Evolutionary conservation across 1,284 basidiomycete genomes (phyloP).

Genomic region (Microbotryum silenes-acaulis): DNA sequence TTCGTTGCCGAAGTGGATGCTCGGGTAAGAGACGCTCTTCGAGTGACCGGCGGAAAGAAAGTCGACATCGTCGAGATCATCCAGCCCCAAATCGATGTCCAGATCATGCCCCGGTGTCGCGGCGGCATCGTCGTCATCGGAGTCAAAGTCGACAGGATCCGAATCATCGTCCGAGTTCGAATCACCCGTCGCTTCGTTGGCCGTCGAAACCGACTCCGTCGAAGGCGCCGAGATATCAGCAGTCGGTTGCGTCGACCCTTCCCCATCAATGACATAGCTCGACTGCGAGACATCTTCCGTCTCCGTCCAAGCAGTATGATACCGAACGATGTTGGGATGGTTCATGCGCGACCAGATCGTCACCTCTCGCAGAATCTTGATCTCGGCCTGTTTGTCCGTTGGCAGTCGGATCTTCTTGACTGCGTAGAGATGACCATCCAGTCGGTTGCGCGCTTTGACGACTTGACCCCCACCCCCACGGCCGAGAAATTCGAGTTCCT

Average conservation of each 20-base stretch:
- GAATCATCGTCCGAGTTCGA: conserved; percentile 19
- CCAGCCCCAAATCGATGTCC: conserved; percentile 25
- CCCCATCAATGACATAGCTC: neutral
- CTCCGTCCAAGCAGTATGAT: conserved; percentile 35
- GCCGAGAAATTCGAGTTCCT: conserved; percentile 36
- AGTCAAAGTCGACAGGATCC: neutral
- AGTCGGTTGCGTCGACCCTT: neutral
- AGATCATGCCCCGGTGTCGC: conserved; percentile 20
- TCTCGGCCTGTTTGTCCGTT: conserved; percentile 28
- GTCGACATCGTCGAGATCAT: conserved; percentile 32
- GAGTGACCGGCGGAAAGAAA: conserved; percentile 33
- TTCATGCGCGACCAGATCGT: conserved; percentile 36
- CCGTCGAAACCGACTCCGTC: conserved; percentile 5
- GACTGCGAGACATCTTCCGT: conserved; percentile 12
- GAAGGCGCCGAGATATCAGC: neutral
- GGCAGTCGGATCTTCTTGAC: conserved; percentile 37
- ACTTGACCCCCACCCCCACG: conserved; percentile 37
- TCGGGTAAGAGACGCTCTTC: conserved; percentile 32
- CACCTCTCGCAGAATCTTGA: conserved; percentile 35
- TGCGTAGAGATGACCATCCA: conserved; percentile 33
- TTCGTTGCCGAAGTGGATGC: conserved; percentile 36
- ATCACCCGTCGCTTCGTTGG: conserved; percentile 9
- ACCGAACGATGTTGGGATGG: conserved; percentile 32
- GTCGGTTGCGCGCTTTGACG: conserved; percentile 36
- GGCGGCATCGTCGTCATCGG: conserved; percentile 5